These are phyloP conservation scores for Pelargonium nanum DNA, from an alignment of 345 rosid genomes.

Conservation along the genomic window DNA sequence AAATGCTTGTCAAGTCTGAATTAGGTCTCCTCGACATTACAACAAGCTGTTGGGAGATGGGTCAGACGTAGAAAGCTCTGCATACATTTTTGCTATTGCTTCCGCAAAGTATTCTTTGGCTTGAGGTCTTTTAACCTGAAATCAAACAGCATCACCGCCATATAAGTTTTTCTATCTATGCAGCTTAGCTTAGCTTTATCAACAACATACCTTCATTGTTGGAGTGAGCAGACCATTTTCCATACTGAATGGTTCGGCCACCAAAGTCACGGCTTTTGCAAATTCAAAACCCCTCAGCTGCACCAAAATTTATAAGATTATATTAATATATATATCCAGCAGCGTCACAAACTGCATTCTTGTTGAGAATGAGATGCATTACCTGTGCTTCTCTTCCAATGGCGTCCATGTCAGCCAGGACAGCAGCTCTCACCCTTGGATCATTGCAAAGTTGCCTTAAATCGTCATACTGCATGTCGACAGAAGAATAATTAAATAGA, in stretches of 20 bases:
- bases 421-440: slow-evolving; percentile 63
- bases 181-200: neutral
- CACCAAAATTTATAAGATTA: slow-evolving; percentile 6
- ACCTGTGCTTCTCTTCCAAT: slow-evolving; percentile 88
- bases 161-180: neutral
- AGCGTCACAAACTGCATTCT: slow-evolving; percentile 1
- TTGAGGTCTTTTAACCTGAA: slow-evolving; percentile 72
- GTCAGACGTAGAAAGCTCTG: slow-evolving; percentile 38
- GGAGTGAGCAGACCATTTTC: slow-evolving; percentile 93
- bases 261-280: slow-evolving; percentile 84
- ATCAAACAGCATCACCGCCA: slow-evolving; percentile 4
- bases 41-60: slow-evolving; percentile 23
- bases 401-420: slow-evolving; percentile 71
- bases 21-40: neutral
- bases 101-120: slow-evolving; percentile 66
- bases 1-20: neutral
- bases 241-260: slow-evolving; percentile 59
- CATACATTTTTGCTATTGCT: slow-evolving; percentile 45
- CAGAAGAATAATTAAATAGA: neutral
- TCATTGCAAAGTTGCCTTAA: slow-evolving; percentile 58
- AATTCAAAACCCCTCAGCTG: slow-evolving; percentile 94
- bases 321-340: neutral
- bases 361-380: slow-evolving; percentile 3
- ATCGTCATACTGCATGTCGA: slow-evolving; percentile 40
- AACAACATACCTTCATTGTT: slow-evolving; percentile 69